These are phyloP conservation scores for Aspergillus sp. DNA, from an alignment of 2,329 filamentous ascomycete species.

Conservation along the genomic window DNA sequence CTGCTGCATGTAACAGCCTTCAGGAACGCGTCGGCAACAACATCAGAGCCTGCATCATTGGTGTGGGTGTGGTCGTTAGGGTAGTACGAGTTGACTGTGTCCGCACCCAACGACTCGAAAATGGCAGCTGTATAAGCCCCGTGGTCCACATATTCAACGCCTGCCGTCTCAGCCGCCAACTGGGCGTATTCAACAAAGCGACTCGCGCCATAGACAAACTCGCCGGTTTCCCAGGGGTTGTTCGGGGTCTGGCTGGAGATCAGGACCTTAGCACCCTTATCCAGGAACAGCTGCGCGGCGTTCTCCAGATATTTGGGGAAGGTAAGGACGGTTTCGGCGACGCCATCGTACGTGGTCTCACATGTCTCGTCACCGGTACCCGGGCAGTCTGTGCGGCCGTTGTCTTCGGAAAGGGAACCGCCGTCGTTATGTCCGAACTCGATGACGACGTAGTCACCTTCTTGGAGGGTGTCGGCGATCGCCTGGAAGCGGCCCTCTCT, in stretches of 20 bases:
- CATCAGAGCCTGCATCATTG: slow-evolving; percentile 54
- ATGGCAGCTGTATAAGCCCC: slow-evolving; percentile 57
- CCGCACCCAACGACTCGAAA: slow-evolving; percentile 51
- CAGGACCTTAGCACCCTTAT: slow-evolving; percentile 62
- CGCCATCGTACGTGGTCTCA: slow-evolving; percentile 52
- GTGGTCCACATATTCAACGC: slow-evolving; percentile 60
- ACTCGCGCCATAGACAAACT: slow-evolving; percentile 48
- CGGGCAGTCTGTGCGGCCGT: slow-evolving; percentile 60
- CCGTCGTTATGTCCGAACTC: slow-evolving; percentile 75
- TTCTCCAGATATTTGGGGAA: slow-evolving; percentile 61
- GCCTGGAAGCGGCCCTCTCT: slow-evolving; percentile 64
- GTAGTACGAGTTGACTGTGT: slow-evolving; percentile 54
- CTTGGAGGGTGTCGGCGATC: slow-evolving; percentile 53
- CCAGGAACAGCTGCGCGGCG: slow-evolving; percentile 54
- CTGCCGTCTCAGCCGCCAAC: slow-evolving; percentile 44
- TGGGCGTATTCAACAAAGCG: slow-evolving; percentile 60
- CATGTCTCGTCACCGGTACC: slow-evolving; percentile 57
- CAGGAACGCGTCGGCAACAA: slow-evolving; percentile 59
- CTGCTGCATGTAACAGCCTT: slow-evolving; percentile 55
- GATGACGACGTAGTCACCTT: slow-evolving; percentile 67
- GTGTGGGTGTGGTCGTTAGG: slow-evolving; percentile 66
- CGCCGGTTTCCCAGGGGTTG: slow-evolving; percentile 61
- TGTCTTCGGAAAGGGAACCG: slow-evolving; percentile 58
- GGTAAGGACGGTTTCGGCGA: slow-evolving; percentile 58
- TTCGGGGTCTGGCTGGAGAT: slow-evolving; percentile 61